These are phyloP conservation scores for Pinus taeda DNA, from an alignment of 75 land plant genomes.

Conservation along the genomic window DNA sequence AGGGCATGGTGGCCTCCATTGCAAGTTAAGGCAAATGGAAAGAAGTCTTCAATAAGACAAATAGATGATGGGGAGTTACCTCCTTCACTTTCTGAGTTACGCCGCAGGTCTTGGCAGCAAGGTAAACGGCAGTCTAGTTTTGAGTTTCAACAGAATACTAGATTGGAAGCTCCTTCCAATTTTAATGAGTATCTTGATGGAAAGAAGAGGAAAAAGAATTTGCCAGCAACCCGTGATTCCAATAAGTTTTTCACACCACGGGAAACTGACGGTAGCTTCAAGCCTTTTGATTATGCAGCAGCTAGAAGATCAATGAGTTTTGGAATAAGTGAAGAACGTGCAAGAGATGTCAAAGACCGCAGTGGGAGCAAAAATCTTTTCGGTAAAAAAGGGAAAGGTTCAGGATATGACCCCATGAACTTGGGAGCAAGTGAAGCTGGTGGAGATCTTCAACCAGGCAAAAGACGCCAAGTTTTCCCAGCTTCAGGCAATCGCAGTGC, in stretches of 20 bases:
- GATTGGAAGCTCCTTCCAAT: neutral
- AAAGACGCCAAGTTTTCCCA: constrained; percentile 60
- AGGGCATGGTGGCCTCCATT: constrained; percentile 13
- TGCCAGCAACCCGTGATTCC: neutral
- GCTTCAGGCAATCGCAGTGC: constrained; percentile 62
- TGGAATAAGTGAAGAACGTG: constrained; percentile 7
- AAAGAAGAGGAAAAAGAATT: constrained; percentile 1
- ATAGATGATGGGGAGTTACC: constrained; percentile 1
- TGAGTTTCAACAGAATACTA: neutral
- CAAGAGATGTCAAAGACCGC: constrained; percentile 3
- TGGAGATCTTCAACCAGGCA: constrained; percentile 20
- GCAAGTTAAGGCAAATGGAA: neutral
- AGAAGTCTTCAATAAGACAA: neutral
- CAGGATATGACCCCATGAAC: neutral
- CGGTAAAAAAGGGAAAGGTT: constrained; percentile 1
- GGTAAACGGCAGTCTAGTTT: neutral
- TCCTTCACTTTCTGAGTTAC: constrained; percentile 9
- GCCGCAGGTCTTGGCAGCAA: neutral
- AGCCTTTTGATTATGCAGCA: constrained; percentile 63
- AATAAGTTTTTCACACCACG: neutral
- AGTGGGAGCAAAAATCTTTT: neutral
- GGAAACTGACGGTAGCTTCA: constrained; percentile 15
- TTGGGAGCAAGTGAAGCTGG: constrained; percentile 9
- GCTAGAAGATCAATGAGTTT: constrained; percentile 39
- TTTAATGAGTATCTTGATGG: neutral